Percentiles rank a stretch among this genome's conserved stretches.
These are phyloP conservation scores for Nigrograna mackinnonii DNA, from an alignment of 2,329 filamentous ascomycete species.

Conservation along the genomic window DNA sequence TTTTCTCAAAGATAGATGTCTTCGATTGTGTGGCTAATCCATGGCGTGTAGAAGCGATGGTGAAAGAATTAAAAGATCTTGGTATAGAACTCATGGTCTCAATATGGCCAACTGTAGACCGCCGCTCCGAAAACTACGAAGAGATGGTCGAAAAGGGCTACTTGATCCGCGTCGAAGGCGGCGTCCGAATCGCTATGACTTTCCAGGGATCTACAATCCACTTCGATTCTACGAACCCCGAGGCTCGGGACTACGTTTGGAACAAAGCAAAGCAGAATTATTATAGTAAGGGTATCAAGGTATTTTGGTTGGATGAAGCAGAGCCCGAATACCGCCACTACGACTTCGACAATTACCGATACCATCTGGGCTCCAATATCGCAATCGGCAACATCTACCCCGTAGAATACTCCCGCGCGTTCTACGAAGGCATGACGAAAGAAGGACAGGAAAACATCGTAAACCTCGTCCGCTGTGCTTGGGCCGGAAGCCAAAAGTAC, in stretches of 20 bases:
- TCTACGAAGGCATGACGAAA: conserved; percentile 61
- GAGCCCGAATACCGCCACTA: conserved; percentile 69
- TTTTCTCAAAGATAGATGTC: neutral
- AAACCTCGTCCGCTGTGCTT: conserved; percentile 62
- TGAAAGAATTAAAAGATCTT: conserved; percentile 61
- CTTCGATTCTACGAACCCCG: conserved; percentile 67
- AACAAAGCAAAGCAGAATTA: conserved; percentile 63
- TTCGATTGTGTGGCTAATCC: too few relatives aligned
- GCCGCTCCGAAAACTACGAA: conserved; percentile 60
- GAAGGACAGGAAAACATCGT: conserved; percentile 61
- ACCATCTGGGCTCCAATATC: conserved; percentile 58
- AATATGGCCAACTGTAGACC: conserved; percentile 70
- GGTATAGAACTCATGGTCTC: conserved; percentile 70
- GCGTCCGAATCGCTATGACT: conserved; percentile 61
- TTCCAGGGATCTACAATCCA: conserved; percentile 63
- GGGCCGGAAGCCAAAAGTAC: conserved; percentile 65
- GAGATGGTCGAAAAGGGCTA: conserved; percentile 66
- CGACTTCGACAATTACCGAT: conserved; percentile 69
- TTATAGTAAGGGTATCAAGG: conserved; percentile 62
- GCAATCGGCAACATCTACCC: conserved; percentile 66
- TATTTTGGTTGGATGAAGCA: conserved; percentile 72
- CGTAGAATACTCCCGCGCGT: conserved; percentile 59
- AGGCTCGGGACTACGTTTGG: conserved; percentile 64
- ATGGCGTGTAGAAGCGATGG: conserved; percentile 64
- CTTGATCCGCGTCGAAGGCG: conserved; percentile 64